Conservation (phyloP, 805 yeast species). For the Tetrapisispora iriomotensis region DNA sequence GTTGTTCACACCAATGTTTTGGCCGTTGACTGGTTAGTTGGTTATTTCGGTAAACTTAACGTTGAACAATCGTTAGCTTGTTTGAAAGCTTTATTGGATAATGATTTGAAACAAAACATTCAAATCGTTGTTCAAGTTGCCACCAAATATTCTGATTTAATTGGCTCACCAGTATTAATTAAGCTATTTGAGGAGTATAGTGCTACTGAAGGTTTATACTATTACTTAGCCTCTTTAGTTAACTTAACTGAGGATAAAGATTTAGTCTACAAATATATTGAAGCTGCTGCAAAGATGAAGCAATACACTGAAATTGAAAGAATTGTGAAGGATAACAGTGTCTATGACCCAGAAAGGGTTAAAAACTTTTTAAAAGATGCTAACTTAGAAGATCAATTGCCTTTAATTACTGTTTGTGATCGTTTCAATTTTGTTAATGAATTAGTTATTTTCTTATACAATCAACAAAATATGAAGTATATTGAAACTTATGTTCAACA, state of each 20-base stretch:
- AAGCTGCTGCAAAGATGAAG: slow-evolving; percentile 82
- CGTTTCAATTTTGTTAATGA: slow-evolving; percentile 87
- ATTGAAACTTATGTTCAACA: slow-evolving; percentile 97
- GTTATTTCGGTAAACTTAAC: slow-evolving; percentile 85
- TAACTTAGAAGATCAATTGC: slow-evolving; percentile 87
- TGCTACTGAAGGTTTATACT: slow-evolving; percentile 87
- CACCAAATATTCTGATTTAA: slow-evolving; percentile 86
- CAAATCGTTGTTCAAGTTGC: slow-evolving; percentile 95
- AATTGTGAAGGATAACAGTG: slow-evolving; percentile 85
- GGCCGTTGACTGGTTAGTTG: slow-evolving; percentile 89
- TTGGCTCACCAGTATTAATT: slow-evolving; percentile 78
- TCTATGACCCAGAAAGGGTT: slow-evolving; percentile 93
- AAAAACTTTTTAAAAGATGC: slow-evolving; percentile 95
- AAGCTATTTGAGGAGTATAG: slow-evolving; percentile 89
- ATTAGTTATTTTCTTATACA: slow-evolving; percentile 84
- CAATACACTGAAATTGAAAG: slow-evolving; percentile 93
- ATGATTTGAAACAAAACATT: slow-evolving; percentile 73
- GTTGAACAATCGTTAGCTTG: slow-evolving; percentile 89
- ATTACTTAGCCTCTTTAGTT: slow-evolving; percentile 86
- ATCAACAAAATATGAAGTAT: slow-evolving; percentile 89
- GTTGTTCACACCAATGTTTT: slow-evolving; percentile 76
- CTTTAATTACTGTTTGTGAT: slow-evolving; percentile 93
- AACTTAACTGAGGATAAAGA: slow-evolving; percentile 89
- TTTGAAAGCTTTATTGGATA: slow-evolving; percentile 73
- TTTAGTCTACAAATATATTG: slow-evolving; percentile 92